Percentiles rank a stretch among this genome's conserved stretches.
Evolutionary conservation across 306 rosid species (phyloP).

Genomic region (Cucumis cinereus): DNA sequence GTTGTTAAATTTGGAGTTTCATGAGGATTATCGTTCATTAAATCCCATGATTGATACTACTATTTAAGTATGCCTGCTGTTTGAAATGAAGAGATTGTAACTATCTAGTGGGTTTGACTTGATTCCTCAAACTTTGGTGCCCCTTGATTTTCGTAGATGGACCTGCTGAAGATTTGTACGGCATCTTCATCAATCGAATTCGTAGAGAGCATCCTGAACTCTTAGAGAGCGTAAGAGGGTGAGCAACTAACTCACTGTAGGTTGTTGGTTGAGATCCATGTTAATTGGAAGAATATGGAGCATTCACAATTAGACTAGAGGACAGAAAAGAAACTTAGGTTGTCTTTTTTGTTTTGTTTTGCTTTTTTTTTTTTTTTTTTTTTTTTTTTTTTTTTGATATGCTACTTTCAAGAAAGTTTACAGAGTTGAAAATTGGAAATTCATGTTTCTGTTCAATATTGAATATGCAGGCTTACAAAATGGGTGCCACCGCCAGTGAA

Average conservation of each 20-base stretch:
- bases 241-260: constrained; percentile 25
- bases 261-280: constrained; percentile 2
- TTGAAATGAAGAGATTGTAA: not conserved
- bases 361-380: constrained; percentile 1
- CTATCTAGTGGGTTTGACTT: not conserved
- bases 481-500: constrained; percentile 98
- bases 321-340: not conserved
- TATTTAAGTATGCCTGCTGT: not conserved
- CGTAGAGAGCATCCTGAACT: constrained; percentile 81
- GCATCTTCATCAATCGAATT: constrained; percentile 81
- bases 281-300: not conserved
- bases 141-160: constrained; percentile 46
- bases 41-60: not conserved
- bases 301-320: not conserved
- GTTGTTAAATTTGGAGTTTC: not conserved
- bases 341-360: not conserved
- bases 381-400: not conserved
- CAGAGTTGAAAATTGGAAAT: not conserved
- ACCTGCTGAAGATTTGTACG: constrained; percentile 88
- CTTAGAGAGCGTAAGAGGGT: constrained; percentile 77
- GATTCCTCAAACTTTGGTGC: not conserved
- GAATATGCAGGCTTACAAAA: constrained; percentile 71
- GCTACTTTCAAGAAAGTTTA: not conserved
- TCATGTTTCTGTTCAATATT: not conserved
- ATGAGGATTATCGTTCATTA: not conserved